Conservation (phyloP, 108 stramenopile species). For the Schizochytrium sp. region DNA sequence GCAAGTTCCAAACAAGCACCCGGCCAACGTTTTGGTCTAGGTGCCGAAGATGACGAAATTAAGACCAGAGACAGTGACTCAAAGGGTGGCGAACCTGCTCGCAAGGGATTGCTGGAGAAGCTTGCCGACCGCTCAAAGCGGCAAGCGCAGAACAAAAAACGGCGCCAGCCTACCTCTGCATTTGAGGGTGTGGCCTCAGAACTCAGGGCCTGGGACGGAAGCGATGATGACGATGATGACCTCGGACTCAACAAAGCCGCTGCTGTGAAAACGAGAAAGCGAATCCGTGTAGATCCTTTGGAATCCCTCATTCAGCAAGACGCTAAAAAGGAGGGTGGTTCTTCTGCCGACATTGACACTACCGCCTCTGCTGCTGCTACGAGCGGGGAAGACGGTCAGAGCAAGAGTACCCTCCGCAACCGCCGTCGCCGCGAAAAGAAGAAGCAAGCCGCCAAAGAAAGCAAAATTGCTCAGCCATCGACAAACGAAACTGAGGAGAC, state of each 20-base stretch:
- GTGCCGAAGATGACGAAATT: neutral
- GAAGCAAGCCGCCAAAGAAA: neutral
- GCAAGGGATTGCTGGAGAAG: neutral
- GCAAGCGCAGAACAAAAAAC: neutral
- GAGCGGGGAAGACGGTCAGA: neutral
- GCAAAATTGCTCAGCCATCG: neutral
- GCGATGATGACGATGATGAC: constrained; percentile 27
- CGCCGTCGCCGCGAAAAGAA: constrained; percentile 13
- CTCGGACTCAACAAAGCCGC: constrained; percentile 2
- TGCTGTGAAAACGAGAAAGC: constrained; percentile 10
- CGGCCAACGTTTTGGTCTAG: neutral
- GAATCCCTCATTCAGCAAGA: neutral
- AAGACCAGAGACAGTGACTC: neutral
- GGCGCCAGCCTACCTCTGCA: neutral
- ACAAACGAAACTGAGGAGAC: neutral
- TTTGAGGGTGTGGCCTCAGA: constrained; percentile 36
- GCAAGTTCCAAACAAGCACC: neutral
- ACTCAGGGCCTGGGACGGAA: constrained; percentile 15
- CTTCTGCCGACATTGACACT: neutral
- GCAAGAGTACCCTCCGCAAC: constrained; percentile 14
- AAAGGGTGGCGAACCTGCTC: neutral
- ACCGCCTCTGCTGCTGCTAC: neutral
- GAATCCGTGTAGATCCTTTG: neutral
- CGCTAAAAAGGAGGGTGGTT: neutral
- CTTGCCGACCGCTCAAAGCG: neutral